Conservation (phyloP, 2,329 filamentous ascomycete species). For the Colletotrichum truncatum region DNA sequence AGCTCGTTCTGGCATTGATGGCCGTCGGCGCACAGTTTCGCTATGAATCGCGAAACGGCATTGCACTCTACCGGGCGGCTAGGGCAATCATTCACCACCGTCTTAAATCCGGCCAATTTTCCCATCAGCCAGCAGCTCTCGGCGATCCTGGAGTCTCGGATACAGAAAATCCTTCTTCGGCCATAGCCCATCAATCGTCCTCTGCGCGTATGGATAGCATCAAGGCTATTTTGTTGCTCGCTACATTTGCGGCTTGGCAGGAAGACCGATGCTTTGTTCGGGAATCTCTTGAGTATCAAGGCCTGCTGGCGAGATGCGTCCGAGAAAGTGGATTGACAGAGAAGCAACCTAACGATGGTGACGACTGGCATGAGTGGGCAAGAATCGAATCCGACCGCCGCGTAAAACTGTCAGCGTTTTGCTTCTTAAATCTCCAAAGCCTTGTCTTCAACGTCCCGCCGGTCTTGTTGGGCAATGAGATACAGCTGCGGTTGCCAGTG, state of each 20-base stretch:
- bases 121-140: not conserved
- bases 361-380: slow-evolving; percentile 6
- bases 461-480: not conserved
- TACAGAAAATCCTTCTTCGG: not conserved
- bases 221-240: not conserved
- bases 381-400: not conserved
- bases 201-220: not conserved
- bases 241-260: not conserved
- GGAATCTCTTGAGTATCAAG: slow-evolving; percentile 2
- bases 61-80: not conserved
- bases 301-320: slow-evolving; percentile 5
- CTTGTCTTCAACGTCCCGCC: slow-evolving; percentile 11
- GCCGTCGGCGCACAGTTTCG: slow-evolving; percentile 4
- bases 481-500: not conserved
- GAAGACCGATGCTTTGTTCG: not conserved
- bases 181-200: not conserved
- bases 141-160: not conserved
- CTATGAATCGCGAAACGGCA: not conserved
- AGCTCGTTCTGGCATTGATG: not conserved
- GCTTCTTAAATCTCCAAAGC: slow-evolving; percentile 14
- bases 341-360: not conserved
- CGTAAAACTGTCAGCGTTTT: slow-evolving; percentile 4
- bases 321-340: not conserved
- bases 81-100: not conserved
- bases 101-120: not conserved